phyloP scores from a whole-genome alignment of 768 basidiomycete species.

The Calocybe gangraenosa region DNA sequence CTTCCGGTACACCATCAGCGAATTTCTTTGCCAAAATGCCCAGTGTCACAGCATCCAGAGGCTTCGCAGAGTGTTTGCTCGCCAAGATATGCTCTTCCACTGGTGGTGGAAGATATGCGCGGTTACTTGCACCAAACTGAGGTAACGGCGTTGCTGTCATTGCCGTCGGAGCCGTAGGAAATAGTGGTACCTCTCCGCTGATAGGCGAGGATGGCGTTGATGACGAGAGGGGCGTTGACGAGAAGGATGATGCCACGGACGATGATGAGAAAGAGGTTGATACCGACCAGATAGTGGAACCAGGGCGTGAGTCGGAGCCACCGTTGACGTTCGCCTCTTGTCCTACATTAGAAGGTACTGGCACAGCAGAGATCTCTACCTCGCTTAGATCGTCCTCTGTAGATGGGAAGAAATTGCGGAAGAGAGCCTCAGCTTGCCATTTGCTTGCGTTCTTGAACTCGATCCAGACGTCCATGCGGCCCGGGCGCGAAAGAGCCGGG shows the following conservation, averaged over 20 bases:
- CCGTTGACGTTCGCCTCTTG: conserved; percentile 1
- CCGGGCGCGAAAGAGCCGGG: conserved; percentile 87
- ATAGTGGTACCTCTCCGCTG: conserved; percentile 21
- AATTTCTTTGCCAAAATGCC: conserved; percentile 72
- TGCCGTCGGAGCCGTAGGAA: conserved; percentile 13
- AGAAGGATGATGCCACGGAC: conserved; percentile 25
- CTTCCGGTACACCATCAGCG: conserved; percentile 78
- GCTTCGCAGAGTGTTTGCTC: conserved; percentile 59
- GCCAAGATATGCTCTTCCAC: conserved; percentile 55
- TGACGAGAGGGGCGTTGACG: conserved; percentile 41
- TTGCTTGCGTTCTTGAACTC: conserved; percentile 86
- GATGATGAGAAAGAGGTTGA: conserved; percentile 23
- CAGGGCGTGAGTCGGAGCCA: conserved; percentile 7
- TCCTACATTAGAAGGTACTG: conserved; percentile 4
- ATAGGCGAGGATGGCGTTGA: conserved; percentile 34
- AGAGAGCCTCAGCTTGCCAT: conserved; percentile 82
- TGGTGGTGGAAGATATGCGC: conserved; percentile 61
- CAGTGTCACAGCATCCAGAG: conserved; percentile 61
- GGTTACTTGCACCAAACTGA: conserved; percentile 53
- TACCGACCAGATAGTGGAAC: conserved; percentile 21
- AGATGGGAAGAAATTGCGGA: conserved; percentile 89
- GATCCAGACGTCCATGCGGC: conserved; percentile 90
- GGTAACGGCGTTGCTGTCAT: conserved; percentile 23
- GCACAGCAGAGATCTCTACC: conserved; percentile 24
- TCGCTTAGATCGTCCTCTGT: conserved; percentile 43